Base-by-base conservation (phyloP, 306 rosid genomes). In the Fragaria ananassa region DNA sequence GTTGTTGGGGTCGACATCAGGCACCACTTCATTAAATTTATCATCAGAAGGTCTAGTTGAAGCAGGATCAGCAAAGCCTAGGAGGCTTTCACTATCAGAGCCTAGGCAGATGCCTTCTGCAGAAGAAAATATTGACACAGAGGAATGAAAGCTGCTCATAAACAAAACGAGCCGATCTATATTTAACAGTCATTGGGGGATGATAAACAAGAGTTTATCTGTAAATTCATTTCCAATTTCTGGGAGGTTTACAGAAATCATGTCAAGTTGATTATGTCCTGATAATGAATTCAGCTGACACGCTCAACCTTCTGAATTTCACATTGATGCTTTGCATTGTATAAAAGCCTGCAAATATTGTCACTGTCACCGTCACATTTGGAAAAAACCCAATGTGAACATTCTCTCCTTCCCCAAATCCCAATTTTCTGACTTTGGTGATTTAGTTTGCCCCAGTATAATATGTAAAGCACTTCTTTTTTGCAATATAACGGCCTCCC, bases 21-120 rank as follows among this genome's bases (percentile, higher is more conserved):
- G 90, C 79, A 76, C 92, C 29, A 72, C 97, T 71, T 96, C 88
- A 60, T 84, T 94, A 82, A 89, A 85, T 84, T 85, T 94, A 76
- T 89, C 98, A 66, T 75, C 97, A 29, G 95, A 89, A 83, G 98
- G 90, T 79, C 90, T 88, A 66, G 91, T 87, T 76, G 96, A 90
- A 81, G 86, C 89, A 34, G 92, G 93, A 79, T 81, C 96, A 37
- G 64, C 81, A 54, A 91, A 85, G 74, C 89, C 97, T 57, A 79
- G 91, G 84, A 84, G 96, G 86, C 89, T 93, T 79, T 88, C 97
- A 19, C 70, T 91, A 70, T 86, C 98, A 7, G 98, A 94, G 85
- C 82, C 88, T 53, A 87, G 96, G 83, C 97, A 89, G 79, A 80
- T 87, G 71, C 84, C 91, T 81, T 87, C 98, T 51, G 89, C 86